Evolutionary conservation across 106 monocot species (phyloP), one percentile per base, ranked within the genome.

Genomic region (Dendrobium nobile): DNA sequence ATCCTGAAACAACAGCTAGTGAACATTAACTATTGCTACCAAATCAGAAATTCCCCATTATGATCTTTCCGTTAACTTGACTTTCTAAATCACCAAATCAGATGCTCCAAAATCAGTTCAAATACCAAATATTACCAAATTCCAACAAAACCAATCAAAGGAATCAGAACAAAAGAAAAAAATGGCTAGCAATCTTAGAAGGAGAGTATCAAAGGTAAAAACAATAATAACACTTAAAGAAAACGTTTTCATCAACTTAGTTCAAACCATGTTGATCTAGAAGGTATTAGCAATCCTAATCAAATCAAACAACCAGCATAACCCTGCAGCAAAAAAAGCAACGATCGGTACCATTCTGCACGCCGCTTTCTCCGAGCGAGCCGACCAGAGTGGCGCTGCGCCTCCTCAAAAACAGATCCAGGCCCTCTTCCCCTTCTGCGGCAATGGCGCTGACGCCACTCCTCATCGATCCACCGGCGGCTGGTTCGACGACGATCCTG

Each of bases 381-480:
- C 48, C 47, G 54, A 84, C 37, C 8, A 76, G 28, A 47, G 28
- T 22, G 64, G 31, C 28, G 24, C 80, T 15, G 0, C 75, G 74
- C 41, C 59, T 79, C 47, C 65, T 79, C 44, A 70, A 75, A 80
- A 84, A 84, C 15, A 84, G 79, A 75, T 78, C 78, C 11, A 83
- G 72, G 15, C 40, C 84, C 45, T 80, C 44, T 24, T 47, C 75
- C 55, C 84, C n/a, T 40, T 75, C 40, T 20, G 75, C 31, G 42
- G 70, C 15, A 44, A 18, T 43, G 74, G 48, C 47, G 26, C 45
- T 26, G 9, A 10, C 26, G 22, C n/a, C 10, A 6, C 48, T 20
- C 48, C 45, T 48, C 48, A 18, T 43, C 48, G 24, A 3, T 13
- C 15, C 13, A 13, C 51, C 42, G 27, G 44, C 67, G 10, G 67